A percentile compares a stretch with the other conserved stretches of the same genome.
Evolutionary conservation across 2,329 filamentous ascomycete genomes (phyloP).

Genomic region (Colletotrichum chrysophilum): DNA sequence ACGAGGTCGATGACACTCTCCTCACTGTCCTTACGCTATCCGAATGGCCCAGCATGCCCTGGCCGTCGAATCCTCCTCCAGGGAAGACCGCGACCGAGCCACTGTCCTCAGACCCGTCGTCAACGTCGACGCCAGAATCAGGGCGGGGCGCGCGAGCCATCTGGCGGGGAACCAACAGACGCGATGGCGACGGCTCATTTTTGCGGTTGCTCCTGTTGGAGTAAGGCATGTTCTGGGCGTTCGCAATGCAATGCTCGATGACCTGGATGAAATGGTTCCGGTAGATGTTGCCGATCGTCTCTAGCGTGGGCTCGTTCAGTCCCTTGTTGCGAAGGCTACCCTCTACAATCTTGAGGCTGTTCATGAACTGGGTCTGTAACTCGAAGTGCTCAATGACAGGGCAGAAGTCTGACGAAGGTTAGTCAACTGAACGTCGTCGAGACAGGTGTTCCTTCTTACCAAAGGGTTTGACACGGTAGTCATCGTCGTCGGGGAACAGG

Average conservation of each 20-base stretch:
- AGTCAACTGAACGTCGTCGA: neutral
- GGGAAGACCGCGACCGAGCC: constrained; percentile 8
- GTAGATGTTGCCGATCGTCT: constrained; percentile 43
- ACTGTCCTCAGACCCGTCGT: constrained; percentile 41
- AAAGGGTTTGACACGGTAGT: constrained; percentile 32
- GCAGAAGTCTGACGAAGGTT: constrained; percentile 35
- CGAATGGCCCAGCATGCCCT: constrained; percentile 26
- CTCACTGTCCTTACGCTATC: constrained; percentile 36
- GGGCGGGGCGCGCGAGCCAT: constrained; percentile 34
- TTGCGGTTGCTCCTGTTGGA: constrained; percentile 46
- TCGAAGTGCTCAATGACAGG: constrained; percentile 49
- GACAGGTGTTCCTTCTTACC: constrained; percentile 24
- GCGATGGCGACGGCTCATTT: constrained; percentile 28
- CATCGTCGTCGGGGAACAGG: constrained; percentile 45
- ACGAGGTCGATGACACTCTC: constrained; percentile 14
- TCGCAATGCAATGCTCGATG: constrained; percentile 38
- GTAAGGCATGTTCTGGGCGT: constrained; percentile 42
- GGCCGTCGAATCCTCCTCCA: neutral
- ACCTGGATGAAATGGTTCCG: constrained; percentile 46
- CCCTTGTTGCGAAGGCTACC: constrained; percentile 40
- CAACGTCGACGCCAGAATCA: constrained; percentile 43
- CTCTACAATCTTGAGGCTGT: constrained; percentile 37
- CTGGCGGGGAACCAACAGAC: constrained; percentile 20
- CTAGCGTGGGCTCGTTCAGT: constrained; percentile 40
- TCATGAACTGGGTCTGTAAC: constrained; percentile 36